phyloP scores from a whole-genome alignment of 2,329 filamentous ascomycete species.

The Ascocoryne sarcoides region DNA sequence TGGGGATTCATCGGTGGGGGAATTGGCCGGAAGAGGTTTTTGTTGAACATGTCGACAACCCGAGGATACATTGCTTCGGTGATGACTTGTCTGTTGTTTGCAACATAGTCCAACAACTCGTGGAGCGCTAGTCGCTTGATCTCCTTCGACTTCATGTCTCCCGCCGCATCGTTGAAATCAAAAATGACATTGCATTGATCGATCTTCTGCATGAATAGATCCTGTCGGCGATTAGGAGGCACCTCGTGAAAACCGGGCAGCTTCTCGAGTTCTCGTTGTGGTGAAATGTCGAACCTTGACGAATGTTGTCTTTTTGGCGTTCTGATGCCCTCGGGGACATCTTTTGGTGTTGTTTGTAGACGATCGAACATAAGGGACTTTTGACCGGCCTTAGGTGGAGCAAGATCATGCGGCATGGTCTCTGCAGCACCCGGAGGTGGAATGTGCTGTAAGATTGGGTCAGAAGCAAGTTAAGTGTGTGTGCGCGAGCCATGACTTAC shows the following conservation, averaged over 20 bases:
- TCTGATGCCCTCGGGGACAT: conserved; percentile 88
- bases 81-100: conserved; percentile 96
- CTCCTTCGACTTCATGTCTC: conserved; percentile 99
- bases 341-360: conserved; percentile 88
- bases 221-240: conserved; percentile 84
- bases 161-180: conserved; percentile 96
- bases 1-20: conserved; percentile 96
- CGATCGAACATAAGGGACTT: conserved; percentile 86
- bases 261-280: conserved; percentile 93
- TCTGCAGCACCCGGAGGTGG: conserved; percentile 89
- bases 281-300: conserved; percentile 94
- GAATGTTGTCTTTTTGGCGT: conserved; percentile 97
- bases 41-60: conserved; percentile 98
- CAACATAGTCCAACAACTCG: conserved; percentile 94
- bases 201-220: conserved; percentile 99
- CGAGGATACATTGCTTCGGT: conserved; percentile 98
- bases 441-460: conserved; percentile 70
- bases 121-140: conserved; percentile 96
- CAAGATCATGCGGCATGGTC: conserved; percentile 96
- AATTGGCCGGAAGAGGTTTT: conserved; percentile 95
- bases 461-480: too few relatives aligned
- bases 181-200: conserved; percentile 99
- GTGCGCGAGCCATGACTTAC: conserved; percentile 48
- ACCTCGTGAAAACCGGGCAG: conserved; percentile 97
- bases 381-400: conserved; percentile 81